phyloP scores from a whole-genome alignment of 2,329 filamentous ascomycete species.

The Aspergillus calidoustus region DNA sequence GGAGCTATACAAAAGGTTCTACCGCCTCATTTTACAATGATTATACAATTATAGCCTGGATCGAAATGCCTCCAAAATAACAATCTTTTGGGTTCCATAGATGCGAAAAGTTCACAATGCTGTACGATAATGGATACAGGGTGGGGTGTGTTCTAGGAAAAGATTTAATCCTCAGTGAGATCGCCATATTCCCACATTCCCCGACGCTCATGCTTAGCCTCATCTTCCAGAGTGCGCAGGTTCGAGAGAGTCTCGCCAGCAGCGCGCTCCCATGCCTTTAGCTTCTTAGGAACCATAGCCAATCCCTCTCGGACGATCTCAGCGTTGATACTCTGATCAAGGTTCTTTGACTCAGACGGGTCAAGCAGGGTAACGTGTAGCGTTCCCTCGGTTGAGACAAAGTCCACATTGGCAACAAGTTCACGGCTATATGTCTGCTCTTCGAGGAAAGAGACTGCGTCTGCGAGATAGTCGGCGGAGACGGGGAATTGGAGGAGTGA shows the following conservation, averaged over 20 bases:
- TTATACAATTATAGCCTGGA: not conserved
- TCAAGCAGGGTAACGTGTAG: slow-evolving; percentile 90
- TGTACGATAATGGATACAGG: slow-evolving; percentile 12
- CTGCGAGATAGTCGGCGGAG: slow-evolving; percentile 78
- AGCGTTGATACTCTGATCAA: slow-evolving; percentile 84
- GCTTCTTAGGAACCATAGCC: slow-evolving; percentile 88
- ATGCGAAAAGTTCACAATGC: slow-evolving; percentile 2
- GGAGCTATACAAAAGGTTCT: not conserved
- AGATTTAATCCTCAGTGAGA: slow-evolving; percentile 77
- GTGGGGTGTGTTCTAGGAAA: slow-evolving; percentile 1
- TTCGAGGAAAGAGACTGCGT: slow-evolving; percentile 75
- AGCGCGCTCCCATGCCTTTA: slow-evolving; percentile 87
- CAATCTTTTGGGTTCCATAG: not conserved
- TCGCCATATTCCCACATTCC: slow-evolving; percentile 99
- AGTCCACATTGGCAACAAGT: slow-evolving; percentile 90
- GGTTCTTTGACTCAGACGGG: slow-evolving; percentile 63
- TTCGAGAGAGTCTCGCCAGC: slow-evolving; percentile 73
- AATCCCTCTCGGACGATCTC: slow-evolving; percentile 82
- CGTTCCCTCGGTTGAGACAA: slow-evolving; percentile 77
- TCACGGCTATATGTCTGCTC: slow-evolving; percentile 75
- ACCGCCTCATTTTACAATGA: not conserved
- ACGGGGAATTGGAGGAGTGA: slow-evolving; percentile 89
- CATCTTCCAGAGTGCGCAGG: slow-evolving; percentile 72
- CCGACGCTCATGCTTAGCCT: slow-evolving; percentile 77
- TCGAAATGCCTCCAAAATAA: not conserved